phyloP scores from a whole-genome alignment of 2,329 filamentous ascomycete genomes.

The Claviceps purpurea region DNA sequence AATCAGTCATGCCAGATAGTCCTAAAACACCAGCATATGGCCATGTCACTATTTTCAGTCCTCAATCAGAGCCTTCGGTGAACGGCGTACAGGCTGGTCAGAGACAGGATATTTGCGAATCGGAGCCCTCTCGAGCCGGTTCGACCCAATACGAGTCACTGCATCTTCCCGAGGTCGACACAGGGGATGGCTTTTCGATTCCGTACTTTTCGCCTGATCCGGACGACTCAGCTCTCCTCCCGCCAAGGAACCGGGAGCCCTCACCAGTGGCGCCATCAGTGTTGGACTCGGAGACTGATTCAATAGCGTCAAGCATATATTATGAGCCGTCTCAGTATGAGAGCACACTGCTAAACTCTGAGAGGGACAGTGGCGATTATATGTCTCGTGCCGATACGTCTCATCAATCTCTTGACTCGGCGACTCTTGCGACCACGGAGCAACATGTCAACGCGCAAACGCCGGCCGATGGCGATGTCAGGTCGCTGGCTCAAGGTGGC shows the following conservation, averaged over 20 bases:
- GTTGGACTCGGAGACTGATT: conserved; percentile 21
- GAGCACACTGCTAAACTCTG: conserved; percentile 30
- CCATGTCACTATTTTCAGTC: conserved; percentile 20
- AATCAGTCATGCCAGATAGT: conserved; percentile 16
- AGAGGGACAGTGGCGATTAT: conserved; percentile 32
- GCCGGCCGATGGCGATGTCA: conserved; percentile 24
- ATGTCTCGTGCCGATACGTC: conserved; percentile 28
- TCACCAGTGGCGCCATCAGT: conserved; percentile 32
- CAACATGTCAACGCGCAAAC: conserved; percentile 24
- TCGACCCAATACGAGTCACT: conserved; percentile 18
- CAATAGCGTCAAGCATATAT: conserved; percentile 28
- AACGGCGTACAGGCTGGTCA: neutral
- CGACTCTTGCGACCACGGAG: conserved; percentile 31
- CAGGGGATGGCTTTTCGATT: conserved; percentile 35
- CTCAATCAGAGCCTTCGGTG: conserved; percentile 6
- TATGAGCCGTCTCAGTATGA: conserved; percentile 24
- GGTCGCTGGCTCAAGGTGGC: conserved; percentile 22
- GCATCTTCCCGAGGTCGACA: conserved; percentile 37
- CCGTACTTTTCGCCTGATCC: conserved; percentile 27
- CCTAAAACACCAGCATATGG: conserved; percentile 16
- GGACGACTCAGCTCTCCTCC: conserved; percentile 17
- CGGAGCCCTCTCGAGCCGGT: conserved; percentile 15
- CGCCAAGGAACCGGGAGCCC: conserved; percentile 35
- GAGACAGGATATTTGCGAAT: conserved; percentile 10
- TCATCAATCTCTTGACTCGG: conserved; percentile 32